Conservation (phyloP, 768 basidiomycete species). For the Calvatia gigantea region DNA sequence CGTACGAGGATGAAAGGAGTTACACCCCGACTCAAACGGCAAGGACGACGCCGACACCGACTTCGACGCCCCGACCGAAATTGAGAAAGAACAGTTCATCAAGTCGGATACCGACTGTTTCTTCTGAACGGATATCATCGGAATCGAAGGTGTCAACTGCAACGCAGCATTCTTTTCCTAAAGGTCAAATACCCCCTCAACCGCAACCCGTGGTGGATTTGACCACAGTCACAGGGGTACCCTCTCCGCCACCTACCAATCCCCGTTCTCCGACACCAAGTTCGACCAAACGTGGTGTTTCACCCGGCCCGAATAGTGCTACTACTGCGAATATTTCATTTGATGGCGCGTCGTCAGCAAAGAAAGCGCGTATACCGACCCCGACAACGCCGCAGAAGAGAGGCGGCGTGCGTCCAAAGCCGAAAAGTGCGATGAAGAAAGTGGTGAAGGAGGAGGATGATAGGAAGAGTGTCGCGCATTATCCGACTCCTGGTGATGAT, state of each 20-base stretch:
- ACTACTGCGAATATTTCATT: constrained; percentile 7
- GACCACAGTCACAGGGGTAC: constrained; percentile 6
- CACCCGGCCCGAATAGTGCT: constrained; percentile 20
- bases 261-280: constrained; percentile 25
- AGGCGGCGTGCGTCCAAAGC: constrained; percentile 36
- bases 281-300: constrained; percentile 27
- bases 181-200: constrained; percentile 6
- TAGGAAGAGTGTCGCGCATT: constrained; percentile 60
- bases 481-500: constrained; percentile 56
- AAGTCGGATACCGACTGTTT: constrained; percentile 39
- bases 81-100: constrained; percentile 29
- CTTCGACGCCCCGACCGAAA: constrained; percentile 26
- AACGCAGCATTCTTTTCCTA: constrained; percentile 25
- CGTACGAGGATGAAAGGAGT: neutral
- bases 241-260: constrained; percentile 26
- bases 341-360: too few species aligned
- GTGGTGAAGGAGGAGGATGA: constrained; percentile 39
- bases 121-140: constrained; percentile 38
- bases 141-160: constrained; percentile 46
- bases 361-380: constrained; percentile 25
- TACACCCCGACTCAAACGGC: constrained; percentile 14
- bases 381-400: constrained; percentile 22
- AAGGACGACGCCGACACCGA: constrained; percentile 41
- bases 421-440: constrained; percentile 26
- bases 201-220: constrained; percentile 24